Conservation (phyloP, 2,329 filamentous ascomycete species). For the Lecanicillium sp. region DNA sequence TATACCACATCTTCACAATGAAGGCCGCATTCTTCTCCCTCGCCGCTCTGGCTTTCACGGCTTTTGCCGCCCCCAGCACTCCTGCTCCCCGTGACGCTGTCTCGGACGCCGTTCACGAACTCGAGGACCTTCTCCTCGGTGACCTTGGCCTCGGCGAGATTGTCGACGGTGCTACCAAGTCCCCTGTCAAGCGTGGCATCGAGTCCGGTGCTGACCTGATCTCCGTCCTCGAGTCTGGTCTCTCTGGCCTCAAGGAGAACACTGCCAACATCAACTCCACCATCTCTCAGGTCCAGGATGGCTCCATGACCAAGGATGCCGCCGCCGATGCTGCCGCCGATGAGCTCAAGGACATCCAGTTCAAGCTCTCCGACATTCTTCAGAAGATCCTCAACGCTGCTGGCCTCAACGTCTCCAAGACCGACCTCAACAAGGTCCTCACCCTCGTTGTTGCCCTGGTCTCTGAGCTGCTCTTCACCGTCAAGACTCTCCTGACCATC, state of each 20-base stretch:
- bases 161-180: not conserved
- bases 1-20: constrained; percentile 13
- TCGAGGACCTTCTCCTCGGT: constrained; percentile 2
- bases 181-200: constrained; percentile 6
- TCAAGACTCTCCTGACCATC: constrained; percentile 4
- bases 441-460: constrained; percentile 14
- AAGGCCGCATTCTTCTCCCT: constrained; percentile 17
- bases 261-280: constrained; percentile 10
- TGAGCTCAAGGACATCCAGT: constrained; percentile 13
- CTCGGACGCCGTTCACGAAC: not conserved
- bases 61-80: constrained; percentile 13
- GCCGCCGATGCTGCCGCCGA: constrained; percentile 11
- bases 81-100: constrained; percentile 3
- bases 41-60: constrained; percentile 15
- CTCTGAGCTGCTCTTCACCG: constrained; percentile 7
- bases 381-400: constrained; percentile 14
- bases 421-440: constrained; percentile 18
- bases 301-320: constrained; percentile 15
- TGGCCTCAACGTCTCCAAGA: constrained; percentile 13
- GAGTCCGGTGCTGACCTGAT: constrained; percentile 2
- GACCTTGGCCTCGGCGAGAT: constrained; percentile 6
- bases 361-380: constrained; percentile 17
- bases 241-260: constrained; percentile 5
- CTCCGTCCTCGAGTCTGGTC: constrained; percentile 3
- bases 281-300: constrained; percentile 14